Evolutionary conservation across 495 filamentous ascomycete species (phyloP).

Genomic region (Wilcoxina mikolae): DNA sequence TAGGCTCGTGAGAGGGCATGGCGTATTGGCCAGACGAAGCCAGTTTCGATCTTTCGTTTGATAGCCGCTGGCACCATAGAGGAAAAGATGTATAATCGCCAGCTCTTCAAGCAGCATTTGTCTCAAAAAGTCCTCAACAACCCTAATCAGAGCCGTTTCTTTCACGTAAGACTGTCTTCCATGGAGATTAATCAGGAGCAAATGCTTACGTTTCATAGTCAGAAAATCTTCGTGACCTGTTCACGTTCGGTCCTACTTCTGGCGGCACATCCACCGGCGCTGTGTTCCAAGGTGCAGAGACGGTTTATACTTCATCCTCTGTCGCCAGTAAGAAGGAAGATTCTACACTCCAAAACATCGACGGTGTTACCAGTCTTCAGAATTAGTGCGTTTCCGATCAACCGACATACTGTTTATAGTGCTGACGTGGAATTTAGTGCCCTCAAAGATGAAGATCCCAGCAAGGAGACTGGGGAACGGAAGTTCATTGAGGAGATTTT

Average conservation of each 20-base stretch:
- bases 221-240: slow-evolving; percentile 78
- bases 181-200: not conserved
- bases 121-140: slow-evolving; percentile 89
- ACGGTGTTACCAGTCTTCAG: slow-evolving; percentile 46
- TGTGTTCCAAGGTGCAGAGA: slow-evolving; percentile 71
- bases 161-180: slow-evolving; percentile 36
- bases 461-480: slow-evolving; percentile 34
- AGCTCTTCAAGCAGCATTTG: slow-evolving; percentile 93
- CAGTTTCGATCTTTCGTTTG: slow-evolving; percentile 84
- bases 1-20: slow-evolving; percentile 90
- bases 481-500: slow-evolving; percentile 80
- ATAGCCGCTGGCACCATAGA: slow-evolving; percentile 98
- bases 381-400: slow-evolving; percentile 28
- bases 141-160: slow-evolving; percentile 73
- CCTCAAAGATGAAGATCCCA: not conserved
- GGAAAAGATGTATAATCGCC: slow-evolving; percentile 96
- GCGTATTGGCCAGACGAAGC: slow-evolving; percentile 84
- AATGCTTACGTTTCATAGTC: slow-evolving; percentile 29
- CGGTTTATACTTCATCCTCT: slow-evolving; percentile 36
- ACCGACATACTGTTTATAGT: not conserved
- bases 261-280: slow-evolving; percentile 68
- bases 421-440: not conserved
- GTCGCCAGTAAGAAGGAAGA: slow-evolving; percentile 22
- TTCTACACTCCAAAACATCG: slow-evolving; percentile 38
- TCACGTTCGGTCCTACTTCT: slow-evolving; percentile 56